phyloP scores from a whole-genome alignment of 2,329 filamentous ascomycete genomes.

The Diaporthe nobilis region DNA sequence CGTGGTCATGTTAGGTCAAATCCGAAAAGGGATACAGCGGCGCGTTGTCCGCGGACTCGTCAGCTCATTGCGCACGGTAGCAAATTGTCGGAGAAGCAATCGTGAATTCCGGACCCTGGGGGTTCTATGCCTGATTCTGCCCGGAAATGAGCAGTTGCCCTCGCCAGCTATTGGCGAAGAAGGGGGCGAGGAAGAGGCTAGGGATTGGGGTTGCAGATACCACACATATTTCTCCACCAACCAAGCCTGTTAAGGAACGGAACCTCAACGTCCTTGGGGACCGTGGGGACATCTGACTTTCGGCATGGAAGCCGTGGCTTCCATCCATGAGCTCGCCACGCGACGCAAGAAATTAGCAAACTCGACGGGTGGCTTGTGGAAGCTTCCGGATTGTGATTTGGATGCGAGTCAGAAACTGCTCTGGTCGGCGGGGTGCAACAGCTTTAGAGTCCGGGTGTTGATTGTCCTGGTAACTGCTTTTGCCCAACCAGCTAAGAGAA shows the following conservation, averaged over 20 bases:
- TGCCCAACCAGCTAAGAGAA: too few relatives aligned
- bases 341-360: not conserved
- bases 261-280: constrained; percentile 20
- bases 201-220: constrained; percentile 17
- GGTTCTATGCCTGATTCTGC: constrained; percentile 30
- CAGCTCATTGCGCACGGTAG: not conserved
- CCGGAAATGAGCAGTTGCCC: constrained; percentile 19
- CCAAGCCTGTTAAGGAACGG: constrained; percentile 34
- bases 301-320: constrained; percentile 11
- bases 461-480: too few relatives aligned
- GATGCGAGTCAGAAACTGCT: not conserved
- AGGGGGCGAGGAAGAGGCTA: not conserved
- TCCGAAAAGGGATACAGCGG: not conserved
- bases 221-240: constrained; percentile 40
- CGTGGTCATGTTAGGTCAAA: not conserved
- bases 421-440: not conserved
- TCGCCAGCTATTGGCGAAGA: not conserved
- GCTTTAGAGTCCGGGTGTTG: not conserved
- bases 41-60: not conserved
- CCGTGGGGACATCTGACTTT: constrained; percentile 10
- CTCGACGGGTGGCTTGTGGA: constrained; percentile 7
- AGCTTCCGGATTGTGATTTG: not conserved
- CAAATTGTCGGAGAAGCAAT: constrained; percentile 5
- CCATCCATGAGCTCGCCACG: not conserved
- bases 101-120: not conserved